Evolutionary conservation across 192 early-diverging fungal species (phyloP).

Genomic region (Backusella macrospora): DNA sequence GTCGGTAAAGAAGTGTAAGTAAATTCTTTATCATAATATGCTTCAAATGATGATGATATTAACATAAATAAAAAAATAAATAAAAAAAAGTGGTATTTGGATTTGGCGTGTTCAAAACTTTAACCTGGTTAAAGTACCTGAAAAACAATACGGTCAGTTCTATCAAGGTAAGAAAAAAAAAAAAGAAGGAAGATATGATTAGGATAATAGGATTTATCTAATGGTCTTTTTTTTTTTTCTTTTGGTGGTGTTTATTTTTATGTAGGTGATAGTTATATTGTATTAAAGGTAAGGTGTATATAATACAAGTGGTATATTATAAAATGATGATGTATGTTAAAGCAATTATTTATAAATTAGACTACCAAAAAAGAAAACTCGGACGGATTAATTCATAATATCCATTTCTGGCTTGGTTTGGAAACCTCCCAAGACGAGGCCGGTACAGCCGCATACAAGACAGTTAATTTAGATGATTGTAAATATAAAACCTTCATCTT

Average conservation of each 20-base stretch:
- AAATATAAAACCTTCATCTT: constrained; percentile 12
- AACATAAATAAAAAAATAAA: neutral
- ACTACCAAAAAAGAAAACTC: constrained; percentile 62
- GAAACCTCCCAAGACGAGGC: constrained; percentile 79
- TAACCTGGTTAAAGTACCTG: constrained; percentile 65
- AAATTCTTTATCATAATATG: no score
- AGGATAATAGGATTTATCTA: no score
- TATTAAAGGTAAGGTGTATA: constrained; percentile 60
- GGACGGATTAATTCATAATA: constrained; percentile 68
- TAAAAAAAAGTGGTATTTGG: constrained; percentile 56
- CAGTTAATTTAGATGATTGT: constrained; percentile 76
- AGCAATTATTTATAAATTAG: constrained; percentile 39
- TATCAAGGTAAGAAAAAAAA: constrained; percentile 53
- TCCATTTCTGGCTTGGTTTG: constrained; percentile 86
- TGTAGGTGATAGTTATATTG: constrained; percentile 74
- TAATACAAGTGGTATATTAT: neutral
- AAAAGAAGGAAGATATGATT: neutral
- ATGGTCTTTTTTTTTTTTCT: neutral
- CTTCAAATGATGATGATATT: no score
- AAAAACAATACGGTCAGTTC: constrained; percentile 65
- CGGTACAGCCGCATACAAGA: constrained; percentile 87
- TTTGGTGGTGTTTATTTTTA: neutral
- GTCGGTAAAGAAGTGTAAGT: constrained; percentile 36
- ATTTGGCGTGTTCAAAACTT: constrained; percentile 85
- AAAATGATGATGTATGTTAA: neutral